Percentiles rank a stretch among this genome's conserved stretches.
Evolutionary conservation across 2,329 filamentous ascomycete species (phyloP).

Genomic region (Ciborinia camelliae): DNA sequence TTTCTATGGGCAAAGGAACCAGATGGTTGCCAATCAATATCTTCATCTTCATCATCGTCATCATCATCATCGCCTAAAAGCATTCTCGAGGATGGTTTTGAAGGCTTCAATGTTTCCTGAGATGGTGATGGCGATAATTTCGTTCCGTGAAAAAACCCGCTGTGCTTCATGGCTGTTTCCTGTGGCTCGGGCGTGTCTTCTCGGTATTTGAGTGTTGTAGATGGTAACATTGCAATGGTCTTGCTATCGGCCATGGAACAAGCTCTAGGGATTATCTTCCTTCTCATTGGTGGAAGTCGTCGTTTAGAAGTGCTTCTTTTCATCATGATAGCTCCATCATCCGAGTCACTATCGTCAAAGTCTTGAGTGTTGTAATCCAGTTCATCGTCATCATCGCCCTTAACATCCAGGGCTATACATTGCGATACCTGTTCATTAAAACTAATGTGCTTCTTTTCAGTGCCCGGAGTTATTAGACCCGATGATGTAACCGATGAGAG

Average conservation of each 20-base stretch:
- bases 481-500: slow-evolving; percentile 69
- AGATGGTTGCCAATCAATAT: slow-evolving; percentile 50
- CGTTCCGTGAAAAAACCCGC: slow-evolving; percentile 44
- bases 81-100: slow-evolving; percentile 56
- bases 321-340: slow-evolving; percentile 61
- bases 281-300: slow-evolving; percentile 40
- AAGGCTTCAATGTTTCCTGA: slow-evolving; percentile 74
- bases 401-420: slow-evolving; percentile 88
- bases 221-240: slow-evolving; percentile 65
- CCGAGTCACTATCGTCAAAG: slow-evolving; percentile 58
- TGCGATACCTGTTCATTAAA: slow-evolving; percentile 96
- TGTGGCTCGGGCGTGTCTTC: slow-evolving; percentile 59
- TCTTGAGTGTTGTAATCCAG: slow-evolving; percentile 35
- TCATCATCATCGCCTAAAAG: slow-evolving; percentile 53
- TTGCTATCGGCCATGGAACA: slow-evolving; percentile 57
- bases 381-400: slow-evolving; percentile 72
- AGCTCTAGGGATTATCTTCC: slow-evolving; percentile 40
- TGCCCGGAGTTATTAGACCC: slow-evolving; percentile 56
- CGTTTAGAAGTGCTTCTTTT: slow-evolving; percentile 62
- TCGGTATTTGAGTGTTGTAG: slow-evolving; percentile 61
- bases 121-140: slow-evolving; percentile 63
- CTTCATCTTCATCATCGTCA: slow-evolving; percentile 47
- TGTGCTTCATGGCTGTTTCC: slow-evolving; percentile 62
- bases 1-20: slow-evolving; percentile 32
- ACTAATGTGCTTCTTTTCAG: slow-evolving; percentile 83